phyloP scores from a whole-genome alignment of 257 asterid species.

The Fraxinus cuspidata region DNA sequence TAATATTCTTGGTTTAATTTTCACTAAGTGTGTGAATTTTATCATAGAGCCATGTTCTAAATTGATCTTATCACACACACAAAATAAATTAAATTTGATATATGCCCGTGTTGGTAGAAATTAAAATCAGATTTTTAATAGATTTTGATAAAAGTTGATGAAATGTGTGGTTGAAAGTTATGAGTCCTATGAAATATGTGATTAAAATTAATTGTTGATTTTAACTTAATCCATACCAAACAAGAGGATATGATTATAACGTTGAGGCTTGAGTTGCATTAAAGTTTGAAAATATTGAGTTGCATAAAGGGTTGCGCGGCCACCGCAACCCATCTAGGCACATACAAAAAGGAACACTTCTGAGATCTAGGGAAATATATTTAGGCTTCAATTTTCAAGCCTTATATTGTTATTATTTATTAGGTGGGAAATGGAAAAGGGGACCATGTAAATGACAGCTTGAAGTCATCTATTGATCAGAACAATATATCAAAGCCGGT shows the following conservation, averaged over 20 bases:
- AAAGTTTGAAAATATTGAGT: neutral
- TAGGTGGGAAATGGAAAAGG: constrained; percentile 48
- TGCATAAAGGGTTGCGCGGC: neutral
- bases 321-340: neutral
- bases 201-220: too few relatives aligned
- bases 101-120: too few relatives aligned
- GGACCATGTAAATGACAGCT: constrained; percentile 28
- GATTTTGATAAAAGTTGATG: too few relatives aligned
- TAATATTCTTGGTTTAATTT: neutral
- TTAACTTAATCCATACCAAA: too few relatives aligned
- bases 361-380: neutral
- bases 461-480: constrained; percentile 31
- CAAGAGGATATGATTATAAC: too few relatives aligned
- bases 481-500: constrained; percentile 29
- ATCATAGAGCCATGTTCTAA: neutral
- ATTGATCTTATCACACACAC: neutral
- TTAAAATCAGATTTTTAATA: too few relatives aligned
- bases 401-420: constrained; percentile 21
- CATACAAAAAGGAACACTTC: neutral
- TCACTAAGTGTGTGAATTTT: neutral
- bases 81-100: neutral
- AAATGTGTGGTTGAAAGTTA: neutral
- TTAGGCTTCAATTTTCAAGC: neutral
- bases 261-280: neutral
- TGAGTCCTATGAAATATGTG: too few relatives aligned